Base-by-base conservation (phyloP, 768 basidiomycete genomes). In the Leccinum obscurum region DNA sequence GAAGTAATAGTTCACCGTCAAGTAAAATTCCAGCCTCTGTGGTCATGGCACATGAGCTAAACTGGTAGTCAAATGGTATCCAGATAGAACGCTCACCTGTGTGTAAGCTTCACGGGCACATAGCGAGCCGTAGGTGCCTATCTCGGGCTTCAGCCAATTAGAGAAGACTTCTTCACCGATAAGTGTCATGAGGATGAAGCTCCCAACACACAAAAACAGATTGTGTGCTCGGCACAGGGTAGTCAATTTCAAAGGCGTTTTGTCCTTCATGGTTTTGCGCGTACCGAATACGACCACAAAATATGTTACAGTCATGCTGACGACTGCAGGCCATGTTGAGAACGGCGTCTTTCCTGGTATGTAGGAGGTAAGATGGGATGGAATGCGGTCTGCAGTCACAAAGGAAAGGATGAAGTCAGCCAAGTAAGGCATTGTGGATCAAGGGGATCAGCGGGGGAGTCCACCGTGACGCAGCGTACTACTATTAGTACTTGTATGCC, bases 1-100 rank as follows among this genome's bases (percentile, higher is more conserved):
- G 84, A 95, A 90, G 77, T 88, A 93, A 78, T 97, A 98, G 80
- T 98, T 98, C 78, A 97, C 77, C 78, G 96, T 93, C 80, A 98
- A 92, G 80, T 91, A 97, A 69, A 93, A 88, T 77, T 96, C 90
- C 77, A 97, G 77, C 70, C 85, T 85, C 93, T 95, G 68, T 28
- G 59, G 49, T 28, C 4, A 56, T 41, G 20, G 20, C 34, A 8
- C 50, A 59, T 52, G 34, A 56, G 62, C 46, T 6, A 5, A 52
- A 9, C 4, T 30, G 1, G 7, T 52, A 39, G 34, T 58, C 39
- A n/a, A 41, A 49, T 30, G 7, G 2, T 32, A 22, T 26, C 32
- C 44, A 26, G 4, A 14, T n/a, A 44, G 41, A 56, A 49, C 15
- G 82, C 89, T 75, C 68, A 95, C 94, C 64, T 86, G 78, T 22